These are phyloP conservation scores for Colletotrichum destructivum DNA, from an alignment of 2,329 filamentous ascomycete genomes.

Conservation along the genomic window DNA sequence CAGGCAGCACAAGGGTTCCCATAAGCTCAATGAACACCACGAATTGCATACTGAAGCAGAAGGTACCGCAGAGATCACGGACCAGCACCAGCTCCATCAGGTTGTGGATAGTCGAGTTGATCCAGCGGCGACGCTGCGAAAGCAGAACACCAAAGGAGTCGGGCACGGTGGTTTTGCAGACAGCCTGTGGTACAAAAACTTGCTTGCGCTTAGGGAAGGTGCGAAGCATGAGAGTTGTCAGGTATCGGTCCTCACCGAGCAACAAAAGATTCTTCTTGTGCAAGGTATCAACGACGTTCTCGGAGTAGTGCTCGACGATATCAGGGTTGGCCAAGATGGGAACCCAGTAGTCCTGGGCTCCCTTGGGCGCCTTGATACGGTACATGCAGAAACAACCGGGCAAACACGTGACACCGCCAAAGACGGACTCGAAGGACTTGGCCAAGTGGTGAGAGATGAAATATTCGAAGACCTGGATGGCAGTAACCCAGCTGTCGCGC, in stretches of 20 bases:
- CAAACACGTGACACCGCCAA: conserved; percentile 98
- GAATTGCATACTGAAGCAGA: conserved; percentile 99
- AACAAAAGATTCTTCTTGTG: conserved; percentile 97
- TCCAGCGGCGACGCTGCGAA: conserved; percentile 97
- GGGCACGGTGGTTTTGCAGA: conserved; percentile 98
- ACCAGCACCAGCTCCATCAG: conserved; percentile 97
- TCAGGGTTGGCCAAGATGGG: conserved; percentile 98
- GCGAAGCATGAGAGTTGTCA: conserved; percentile 97
- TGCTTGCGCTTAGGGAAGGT: conserved; percentile 99
- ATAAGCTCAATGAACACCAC: conserved; percentile 96
- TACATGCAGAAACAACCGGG: conserved; percentile 99
- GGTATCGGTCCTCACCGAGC: conserved; percentile 93
- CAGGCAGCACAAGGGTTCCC: conserved; percentile 93
- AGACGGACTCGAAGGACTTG: conserved; percentile 98
- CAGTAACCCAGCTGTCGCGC: conserved; percentile 92
- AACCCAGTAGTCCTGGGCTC: conserved; percentile 99
- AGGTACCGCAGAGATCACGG: conserved; percentile 95
- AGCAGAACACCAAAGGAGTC: conserved; percentile 93
- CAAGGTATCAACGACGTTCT: conserved; percentile 97
- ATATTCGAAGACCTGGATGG: conserved; percentile 99
- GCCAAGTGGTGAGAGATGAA: conserved; percentile 98
- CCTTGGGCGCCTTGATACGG: conserved; percentile 98
- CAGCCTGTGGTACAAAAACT: conserved; percentile 97
- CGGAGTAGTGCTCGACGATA: conserved; percentile 98
- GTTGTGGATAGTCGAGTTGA: conserved; percentile 99